phyloP scores from a whole-genome alignment of 2,329 filamentous ascomycete species.

The Arthrobotrys sinensis region DNA sequence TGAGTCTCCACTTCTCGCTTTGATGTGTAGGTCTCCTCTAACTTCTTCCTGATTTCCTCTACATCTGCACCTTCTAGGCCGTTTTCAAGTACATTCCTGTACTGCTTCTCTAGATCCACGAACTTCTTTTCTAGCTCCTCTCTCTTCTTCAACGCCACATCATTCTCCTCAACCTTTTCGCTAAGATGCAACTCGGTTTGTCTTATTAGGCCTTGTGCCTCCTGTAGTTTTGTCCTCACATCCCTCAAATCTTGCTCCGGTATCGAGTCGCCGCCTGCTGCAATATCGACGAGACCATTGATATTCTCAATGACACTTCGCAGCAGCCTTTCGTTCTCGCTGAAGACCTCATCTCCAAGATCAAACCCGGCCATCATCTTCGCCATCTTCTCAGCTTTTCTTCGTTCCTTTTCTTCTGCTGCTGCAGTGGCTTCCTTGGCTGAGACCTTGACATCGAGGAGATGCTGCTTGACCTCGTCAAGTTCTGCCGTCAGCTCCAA shows the following conservation, averaged over 20 bases:
- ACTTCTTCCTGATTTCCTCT: slow-evolving; percentile 84
- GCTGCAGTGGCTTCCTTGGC: slow-evolving; percentile 92
- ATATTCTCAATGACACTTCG: slow-evolving; percentile 86
- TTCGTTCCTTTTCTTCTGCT: slow-evolving; percentile 96
- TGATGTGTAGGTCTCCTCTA: slow-evolving; percentile 82
- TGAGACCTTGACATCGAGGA: slow-evolving; percentile 95
- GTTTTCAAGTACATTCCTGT: slow-evolving; percentile 84
- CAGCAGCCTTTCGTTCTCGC: slow-evolving; percentile 89
- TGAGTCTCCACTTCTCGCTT: slow-evolving; percentile 81
- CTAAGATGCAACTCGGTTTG: slow-evolving; percentile 91
- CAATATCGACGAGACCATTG: slow-evolving; percentile 82
- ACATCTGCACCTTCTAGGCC: slow-evolving; percentile 84
- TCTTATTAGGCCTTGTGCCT: slow-evolving; percentile 91
- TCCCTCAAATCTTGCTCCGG: slow-evolving; percentile 84
- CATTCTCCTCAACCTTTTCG: slow-evolving; percentile 75
- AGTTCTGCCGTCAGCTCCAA: slow-evolving; percentile 90
- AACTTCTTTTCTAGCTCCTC: slow-evolving; percentile 84
- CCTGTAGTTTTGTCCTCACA: slow-evolving; percentile 83
- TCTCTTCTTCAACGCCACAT: slow-evolving; percentile 78
- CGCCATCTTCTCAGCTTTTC: slow-evolving; percentile 99
- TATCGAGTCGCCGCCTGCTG: slow-evolving; percentile 82
- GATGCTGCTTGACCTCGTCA: slow-evolving; percentile 95
- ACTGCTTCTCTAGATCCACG: slow-evolving; percentile 81
- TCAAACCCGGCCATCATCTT: slow-evolving; percentile 99
- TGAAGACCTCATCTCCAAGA: slow-evolving; percentile 91